Percentiles rank a stretch among this genome's conserved stretches.
phyloP scores from a whole-genome alignment of 441 rosid species.

The Biscutella laevigata region DNA sequence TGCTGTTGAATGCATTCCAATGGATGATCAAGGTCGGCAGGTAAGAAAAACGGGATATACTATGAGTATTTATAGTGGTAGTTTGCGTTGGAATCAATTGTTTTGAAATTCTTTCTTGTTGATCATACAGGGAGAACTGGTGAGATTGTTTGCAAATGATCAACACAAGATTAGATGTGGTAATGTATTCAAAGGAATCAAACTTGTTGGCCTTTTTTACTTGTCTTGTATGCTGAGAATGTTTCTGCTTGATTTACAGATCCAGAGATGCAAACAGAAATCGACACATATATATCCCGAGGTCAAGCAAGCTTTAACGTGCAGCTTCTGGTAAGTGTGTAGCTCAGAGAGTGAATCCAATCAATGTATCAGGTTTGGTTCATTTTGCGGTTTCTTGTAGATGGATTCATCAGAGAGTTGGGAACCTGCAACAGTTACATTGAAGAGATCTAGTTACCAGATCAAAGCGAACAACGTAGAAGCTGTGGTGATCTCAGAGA shows the following conservation, averaged over 20 bases:
- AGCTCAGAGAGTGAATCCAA: background rate
- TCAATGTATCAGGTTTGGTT: background rate
- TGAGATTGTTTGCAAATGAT: slow-evolving; percentile 71
- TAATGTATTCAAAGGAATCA: slow-evolving; percentile 30
- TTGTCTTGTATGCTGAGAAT: background rate
- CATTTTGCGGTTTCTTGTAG: slow-evolving; percentile 21
- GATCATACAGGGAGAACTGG: slow-evolving; percentile 61
- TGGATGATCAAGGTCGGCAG: slow-evolving; percentile 97
- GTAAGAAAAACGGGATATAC: slow-evolving; percentile 23
- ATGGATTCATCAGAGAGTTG: slow-evolving; percentile 68
- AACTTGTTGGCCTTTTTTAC: background rate
- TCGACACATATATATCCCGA: slow-evolving; percentile 42
- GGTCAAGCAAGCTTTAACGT: slow-evolving; percentile 66
- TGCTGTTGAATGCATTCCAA: slow-evolving; percentile 98
- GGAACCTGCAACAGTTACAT: slow-evolving; percentile 51
- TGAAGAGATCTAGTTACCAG: slow-evolving; percentile 59
- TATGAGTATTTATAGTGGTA: background rate
- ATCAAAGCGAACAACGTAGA: slow-evolving; percentile 46
- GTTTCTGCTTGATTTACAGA: slow-evolving; percentile 38
- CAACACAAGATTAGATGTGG: slow-evolving; percentile 86
- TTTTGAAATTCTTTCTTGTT: background rate
- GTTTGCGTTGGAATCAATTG: background rate
- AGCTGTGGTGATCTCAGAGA: slow-evolving; percentile 44
- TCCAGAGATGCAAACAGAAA: slow-evolving; percentile 72
- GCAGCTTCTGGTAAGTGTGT: slow-evolving; percentile 51